Evolutionary conservation across 495 filamentous ascomycete genomes (phyloP).

Genomic region (Annulohypoxylon nitens): DNA sequence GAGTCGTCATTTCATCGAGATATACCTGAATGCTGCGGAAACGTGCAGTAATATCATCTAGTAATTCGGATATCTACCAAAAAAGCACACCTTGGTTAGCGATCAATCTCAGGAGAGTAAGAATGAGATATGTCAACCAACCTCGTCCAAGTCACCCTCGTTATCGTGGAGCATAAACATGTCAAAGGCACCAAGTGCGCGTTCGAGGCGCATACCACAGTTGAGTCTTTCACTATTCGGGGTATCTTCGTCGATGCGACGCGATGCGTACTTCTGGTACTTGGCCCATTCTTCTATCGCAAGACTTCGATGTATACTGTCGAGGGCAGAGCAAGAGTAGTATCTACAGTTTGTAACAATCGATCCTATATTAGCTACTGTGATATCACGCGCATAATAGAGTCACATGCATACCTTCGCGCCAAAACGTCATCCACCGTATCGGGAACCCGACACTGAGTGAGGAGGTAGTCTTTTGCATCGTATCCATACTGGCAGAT

Average conservation of each 20-base stretch:
- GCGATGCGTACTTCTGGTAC: constrained; percentile 58
- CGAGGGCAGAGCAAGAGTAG: constrained; percentile 77
- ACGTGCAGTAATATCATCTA: constrained; percentile 72
- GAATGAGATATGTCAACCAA: constrained; percentile 52
- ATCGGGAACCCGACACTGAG: constrained; percentile 70
- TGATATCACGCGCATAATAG: neutral
- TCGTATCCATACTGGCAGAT: constrained; percentile 84
- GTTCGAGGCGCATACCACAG: constrained; percentile 71
- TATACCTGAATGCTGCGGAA: constrained; percentile 65
- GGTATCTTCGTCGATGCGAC: constrained; percentile 56
- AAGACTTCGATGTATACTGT: constrained; percentile 82
- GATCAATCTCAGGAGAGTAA: neutral
- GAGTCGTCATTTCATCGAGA: constrained; percentile 65
- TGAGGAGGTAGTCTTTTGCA: constrained; percentile 85
- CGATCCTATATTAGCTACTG: constrained; percentile 14
- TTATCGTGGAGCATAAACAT: constrained; percentile 82
- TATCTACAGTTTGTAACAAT: constrained; percentile 65
- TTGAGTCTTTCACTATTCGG: constrained; percentile 48
- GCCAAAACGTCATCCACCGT: constrained; percentile 81
- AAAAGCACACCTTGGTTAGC: constrained; percentile 29
- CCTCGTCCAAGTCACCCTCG: constrained; percentile 79
- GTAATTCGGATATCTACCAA: constrained; percentile 65
- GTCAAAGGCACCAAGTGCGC: constrained; percentile 84
- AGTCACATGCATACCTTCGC: constrained; percentile 69
- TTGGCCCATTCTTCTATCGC: constrained; percentile 82